phyloP scores from a whole-genome alignment of 352 stramenopile genomes.

The Globisporangium takayamanum region DNA sequence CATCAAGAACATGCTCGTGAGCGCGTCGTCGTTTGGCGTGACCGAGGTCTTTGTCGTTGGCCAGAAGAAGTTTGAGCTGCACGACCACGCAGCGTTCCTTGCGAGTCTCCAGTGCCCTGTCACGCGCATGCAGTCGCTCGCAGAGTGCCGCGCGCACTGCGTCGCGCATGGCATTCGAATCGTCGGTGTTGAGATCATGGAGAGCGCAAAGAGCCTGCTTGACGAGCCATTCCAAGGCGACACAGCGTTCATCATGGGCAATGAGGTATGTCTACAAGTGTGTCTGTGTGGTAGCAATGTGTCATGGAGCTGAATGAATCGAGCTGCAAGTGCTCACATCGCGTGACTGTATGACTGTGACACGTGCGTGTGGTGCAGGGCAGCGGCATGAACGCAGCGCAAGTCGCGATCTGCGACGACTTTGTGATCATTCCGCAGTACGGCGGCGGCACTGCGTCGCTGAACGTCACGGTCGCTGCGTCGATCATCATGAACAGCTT shows the following conservation, averaged over 20 bases:
- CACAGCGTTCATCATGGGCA: conserved; percentile 94
- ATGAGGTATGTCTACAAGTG: conserved; percentile 64
- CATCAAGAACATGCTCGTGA: conserved; percentile 82
- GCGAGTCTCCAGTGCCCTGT: conserved; percentile 41
- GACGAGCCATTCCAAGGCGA: conserved; percentile 70
- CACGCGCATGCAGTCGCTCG: conserved; percentile 68
- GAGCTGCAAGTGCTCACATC: neutral
- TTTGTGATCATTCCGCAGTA: conserved; percentile 96
- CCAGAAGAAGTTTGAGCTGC: conserved; percentile 72
- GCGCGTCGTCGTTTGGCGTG: conserved; percentile 79
- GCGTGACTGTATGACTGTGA: neutral
- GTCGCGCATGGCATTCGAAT: conserved; percentile 64
- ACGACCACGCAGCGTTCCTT: conserved; percentile 47
- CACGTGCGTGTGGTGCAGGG: conserved; percentile 30
- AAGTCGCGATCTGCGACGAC: conserved; percentile 89
- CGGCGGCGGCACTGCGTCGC: conserved; percentile 89
- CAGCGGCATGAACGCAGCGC: conserved; percentile 87
- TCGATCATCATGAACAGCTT: conserved; percentile 94
- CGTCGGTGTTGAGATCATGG: conserved; percentile 93
- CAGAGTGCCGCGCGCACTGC: conserved; percentile 72
- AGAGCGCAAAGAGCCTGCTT: conserved; percentile 61
- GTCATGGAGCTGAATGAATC: too few relatives aligned
- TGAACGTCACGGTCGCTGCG: conserved; percentile 94
- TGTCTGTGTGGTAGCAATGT: neutral
- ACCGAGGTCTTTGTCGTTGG: conserved; percentile 84